Evolutionary conservation across 2,329 filamentous ascomycete species (phyloP).

Genomic region (Hypomyces rosellus): DNA sequence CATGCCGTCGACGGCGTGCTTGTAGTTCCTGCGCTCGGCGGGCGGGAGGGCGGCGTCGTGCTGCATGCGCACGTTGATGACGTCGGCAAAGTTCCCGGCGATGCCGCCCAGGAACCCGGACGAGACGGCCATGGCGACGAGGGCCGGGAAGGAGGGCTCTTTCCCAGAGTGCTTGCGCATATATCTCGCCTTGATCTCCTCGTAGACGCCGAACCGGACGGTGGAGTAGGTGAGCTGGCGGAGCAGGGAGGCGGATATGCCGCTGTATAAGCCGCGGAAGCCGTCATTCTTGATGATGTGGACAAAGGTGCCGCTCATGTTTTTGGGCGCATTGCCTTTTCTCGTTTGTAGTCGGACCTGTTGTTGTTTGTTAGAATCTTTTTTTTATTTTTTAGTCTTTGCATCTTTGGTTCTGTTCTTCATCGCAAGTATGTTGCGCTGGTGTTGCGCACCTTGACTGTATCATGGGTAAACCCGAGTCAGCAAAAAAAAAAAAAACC

Average conservation of each 20-base stretch:
- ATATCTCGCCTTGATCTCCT: constrained; percentile 70
- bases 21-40: constrained; percentile 76
- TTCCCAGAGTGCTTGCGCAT: constrained; percentile 40
- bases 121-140: constrained; percentile 73
- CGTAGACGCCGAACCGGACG: constrained; percentile 93
- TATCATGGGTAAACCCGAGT: background rate
- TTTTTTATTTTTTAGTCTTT: no score
- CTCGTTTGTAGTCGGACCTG: constrained; percentile 87
- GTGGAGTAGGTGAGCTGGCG: constrained; percentile 96
- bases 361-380: constrained; percentile 10
- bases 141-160: constrained; percentile 63
- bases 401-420: background rate
- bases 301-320: constrained; percentile 78
- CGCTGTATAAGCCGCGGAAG: constrained; percentile 75
- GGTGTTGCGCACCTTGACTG: constrained; percentile 13
- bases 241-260: constrained; percentile 85
- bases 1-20: constrained; percentile 80
- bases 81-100: constrained; percentile 89
- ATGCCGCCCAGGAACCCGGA: constrained; percentile 87
- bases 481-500: background rate
- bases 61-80: constrained; percentile 98
- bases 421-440: background rate
- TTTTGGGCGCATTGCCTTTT: constrained; percentile 64
- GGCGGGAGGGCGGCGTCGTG: constrained; percentile 74
- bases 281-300: constrained; percentile 76